Percentiles rank a stretch among this genome's conserved stretches.
Evolutionary conservation across 75 land plant species (phyloP).

Genomic region (Selaginella moellendorffii): DNA sequence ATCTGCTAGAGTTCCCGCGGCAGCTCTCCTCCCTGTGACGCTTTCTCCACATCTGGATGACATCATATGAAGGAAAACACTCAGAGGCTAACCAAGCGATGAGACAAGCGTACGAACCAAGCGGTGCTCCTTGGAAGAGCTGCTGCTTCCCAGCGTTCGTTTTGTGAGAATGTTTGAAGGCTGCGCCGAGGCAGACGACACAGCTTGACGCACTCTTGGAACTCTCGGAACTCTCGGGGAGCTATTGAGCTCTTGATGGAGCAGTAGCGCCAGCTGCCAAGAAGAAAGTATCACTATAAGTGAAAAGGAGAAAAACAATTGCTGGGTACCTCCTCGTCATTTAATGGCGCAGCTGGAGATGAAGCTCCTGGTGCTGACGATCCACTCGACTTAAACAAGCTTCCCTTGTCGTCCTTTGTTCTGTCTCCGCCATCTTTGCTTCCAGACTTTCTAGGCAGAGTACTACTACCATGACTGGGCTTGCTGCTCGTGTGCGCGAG

Average conservation of each 20-base stretch:
- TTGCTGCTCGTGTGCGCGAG: too few species aligned
- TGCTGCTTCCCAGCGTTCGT: too few species aligned
- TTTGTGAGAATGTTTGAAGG: neutral
- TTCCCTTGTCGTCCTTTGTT: neutral
- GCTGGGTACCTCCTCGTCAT: slow-evolving; percentile 13
- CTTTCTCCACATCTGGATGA: neutral
- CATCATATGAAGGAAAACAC: neutral
- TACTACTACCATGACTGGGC: too few species aligned
- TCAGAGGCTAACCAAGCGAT: neutral
- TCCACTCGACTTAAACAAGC: neutral
- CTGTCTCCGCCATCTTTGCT: neutral
- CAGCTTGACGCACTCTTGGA: slow-evolving; percentile 57
- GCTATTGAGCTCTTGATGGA: slow-evolving; percentile 87
- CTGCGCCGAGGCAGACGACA: neutral
- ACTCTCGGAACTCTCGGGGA: slow-evolving; percentile 85
- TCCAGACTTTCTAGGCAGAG: neutral
- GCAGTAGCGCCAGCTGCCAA: slow-evolving; percentile 58
- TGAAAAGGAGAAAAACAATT: neutral
- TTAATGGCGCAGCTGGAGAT: slow-evolving; percentile 31
- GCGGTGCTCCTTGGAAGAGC: neutral
- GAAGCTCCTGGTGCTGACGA: too few species aligned
- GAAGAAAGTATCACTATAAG: slow-evolving; percentile 7
- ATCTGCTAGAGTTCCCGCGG: neutral
- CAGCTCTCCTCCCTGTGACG: neutral
- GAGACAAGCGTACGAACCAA: neutral